phyloP scores from a whole-genome alignment of 164 flowering plant genomes.

The Echeveria elegans region DNA sequence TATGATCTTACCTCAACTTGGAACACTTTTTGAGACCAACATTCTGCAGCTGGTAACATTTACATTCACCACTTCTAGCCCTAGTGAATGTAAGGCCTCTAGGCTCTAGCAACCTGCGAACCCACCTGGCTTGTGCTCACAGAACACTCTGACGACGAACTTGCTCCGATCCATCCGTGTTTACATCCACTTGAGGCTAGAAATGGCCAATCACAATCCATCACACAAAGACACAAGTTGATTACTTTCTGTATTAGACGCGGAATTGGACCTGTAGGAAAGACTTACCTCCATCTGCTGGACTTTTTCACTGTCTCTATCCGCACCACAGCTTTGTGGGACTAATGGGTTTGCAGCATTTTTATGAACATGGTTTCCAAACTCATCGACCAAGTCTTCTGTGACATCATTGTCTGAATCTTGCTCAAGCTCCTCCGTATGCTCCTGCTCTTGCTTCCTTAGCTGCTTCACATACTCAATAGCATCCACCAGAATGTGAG shows the following conservation, averaged over 20 bases:
- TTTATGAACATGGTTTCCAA: neutral
- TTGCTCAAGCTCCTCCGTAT: conserved; percentile 31
- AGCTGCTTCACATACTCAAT: conserved; percentile 40
- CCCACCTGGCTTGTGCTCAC: conserved; percentile 33
- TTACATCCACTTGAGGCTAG: conserved; percentile 51
- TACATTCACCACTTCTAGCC: conserved; percentile 38
- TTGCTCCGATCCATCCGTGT: conserved; percentile 27
- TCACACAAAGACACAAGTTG: neutral
- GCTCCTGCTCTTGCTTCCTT: conserved; percentile 20
- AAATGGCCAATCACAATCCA: neutral
- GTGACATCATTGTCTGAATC: conserved; percentile 6
- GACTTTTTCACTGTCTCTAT: neutral
- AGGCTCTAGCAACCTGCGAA: conserved; percentile 50
- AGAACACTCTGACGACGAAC: conserved; percentile 29
- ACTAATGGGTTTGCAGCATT: neutral
- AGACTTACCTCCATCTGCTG: conserved; percentile 8
- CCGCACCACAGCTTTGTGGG: neutral
- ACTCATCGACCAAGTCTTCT: neutral
- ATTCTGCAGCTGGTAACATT: conserved; percentile 45
- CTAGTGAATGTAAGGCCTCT: conserved; percentile 31
- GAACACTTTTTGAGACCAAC: conserved; percentile 34
- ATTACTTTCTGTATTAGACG: neutral
- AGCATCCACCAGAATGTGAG: conserved; percentile 49
- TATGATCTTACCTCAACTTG: conserved; percentile 35
- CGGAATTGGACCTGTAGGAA: too few relatives aligned